Base-by-base conservation (phyloP, 225 moss, liverwort and hornwort genomes). In the Physcomitrium patens region DNA sequence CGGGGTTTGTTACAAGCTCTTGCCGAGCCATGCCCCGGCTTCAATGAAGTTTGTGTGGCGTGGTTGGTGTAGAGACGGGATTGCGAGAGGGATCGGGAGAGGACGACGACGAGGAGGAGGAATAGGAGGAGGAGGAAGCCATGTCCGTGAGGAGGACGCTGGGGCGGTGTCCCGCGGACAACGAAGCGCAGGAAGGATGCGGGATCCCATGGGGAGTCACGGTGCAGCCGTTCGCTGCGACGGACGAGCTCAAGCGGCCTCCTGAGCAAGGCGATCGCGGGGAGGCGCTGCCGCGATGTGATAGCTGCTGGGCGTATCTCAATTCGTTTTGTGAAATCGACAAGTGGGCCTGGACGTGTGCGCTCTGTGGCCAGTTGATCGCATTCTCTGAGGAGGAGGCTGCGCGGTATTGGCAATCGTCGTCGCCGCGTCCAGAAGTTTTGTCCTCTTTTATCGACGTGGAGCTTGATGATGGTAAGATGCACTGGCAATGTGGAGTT, bases 131-230 rank as follows among this genome's bases (percentile, higher is more conserved):
- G 57, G 43, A 26, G 31, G 46, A 14, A 31, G 61, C 24, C 41
- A 99, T 99, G 99, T 89, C 99, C 44, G 99, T 99, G 83, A 71
- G 95, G 79, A 83, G 86, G 79, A 81, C 99, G 57, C 82, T 99
- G 59, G 81, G 79, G 66, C 77, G 79, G 51, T 89, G 93, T 77
- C 99, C 99, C 7, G 73, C 67, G 42, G 95, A 99, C 75, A 80
- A 83, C 4, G 99, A 99, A 67, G 84, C 89, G 78, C 91, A 91
- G 86, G 95, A 95, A 61, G 90, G 90, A 55, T 95, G 95, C 43
- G 99, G 99, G 43, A 86, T 99, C 58, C 99, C 95, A 17, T 99
- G 99, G 99, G 99, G 95, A 31, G 93, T 91, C 4, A 95, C 93
- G 9, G 71, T 95, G 60, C 84, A 73, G 12, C 99, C 99, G 9